A percentile compares a stretch with the other conserved stretches of the same genome.
Evolutionary conservation across 2,329 filamentous ascomycete species (phyloP).

Genomic region (Cyanodermella asteris): DNA sequence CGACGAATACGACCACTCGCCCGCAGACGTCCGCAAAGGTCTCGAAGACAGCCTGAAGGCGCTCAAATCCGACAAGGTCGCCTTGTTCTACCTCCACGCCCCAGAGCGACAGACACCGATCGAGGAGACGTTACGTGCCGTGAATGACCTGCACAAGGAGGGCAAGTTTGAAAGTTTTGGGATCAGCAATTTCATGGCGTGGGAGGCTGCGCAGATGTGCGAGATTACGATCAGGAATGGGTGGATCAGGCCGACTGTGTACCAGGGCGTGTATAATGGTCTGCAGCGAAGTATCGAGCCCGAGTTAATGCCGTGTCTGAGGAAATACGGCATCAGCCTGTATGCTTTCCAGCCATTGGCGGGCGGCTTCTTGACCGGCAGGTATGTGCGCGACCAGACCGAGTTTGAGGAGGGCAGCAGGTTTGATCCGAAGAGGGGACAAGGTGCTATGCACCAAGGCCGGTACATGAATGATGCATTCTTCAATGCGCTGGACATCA

Average conservation of each 20-base stretch:
- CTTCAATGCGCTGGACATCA: slow-evolving; percentile 21
- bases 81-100: slow-evolving; percentile 29
- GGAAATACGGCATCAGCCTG: slow-evolving; percentile 21
- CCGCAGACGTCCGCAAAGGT: slow-evolving; percentile 14
- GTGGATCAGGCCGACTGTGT: slow-evolving; percentile 23
- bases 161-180: slow-evolving; percentile 25
- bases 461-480: slow-evolving; percentile 22
- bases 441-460: slow-evolving; percentile 16
- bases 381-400: slow-evolving; percentile 13
- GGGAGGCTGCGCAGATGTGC: slow-evolving; percentile 26
- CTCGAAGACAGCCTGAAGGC: slow-evolving; percentile 17
- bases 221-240: slow-evolving; percentile 21
- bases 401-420: slow-evolving; percentile 14
- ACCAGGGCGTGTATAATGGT: slow-evolving; percentile 24
- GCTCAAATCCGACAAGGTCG: slow-evolving; percentile 19
- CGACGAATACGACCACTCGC: slow-evolving; percentile 12
- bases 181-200: slow-evolving; percentile 23
- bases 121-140: slow-evolving; percentile 23
- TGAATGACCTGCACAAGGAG: slow-evolving; percentile 23
- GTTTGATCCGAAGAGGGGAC: slow-evolving; percentile 19
- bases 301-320: slow-evolving; percentile 21
- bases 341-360: slow-evolving; percentile 23
- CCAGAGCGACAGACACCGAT: slow-evolving; percentile 26
- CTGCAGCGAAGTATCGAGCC: slow-evolving; percentile 17
- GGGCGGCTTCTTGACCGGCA: slow-evolving; percentile 23